Conservation (phyloP, 805 yeast species). For the Candida coquimbonensis region DNA sequence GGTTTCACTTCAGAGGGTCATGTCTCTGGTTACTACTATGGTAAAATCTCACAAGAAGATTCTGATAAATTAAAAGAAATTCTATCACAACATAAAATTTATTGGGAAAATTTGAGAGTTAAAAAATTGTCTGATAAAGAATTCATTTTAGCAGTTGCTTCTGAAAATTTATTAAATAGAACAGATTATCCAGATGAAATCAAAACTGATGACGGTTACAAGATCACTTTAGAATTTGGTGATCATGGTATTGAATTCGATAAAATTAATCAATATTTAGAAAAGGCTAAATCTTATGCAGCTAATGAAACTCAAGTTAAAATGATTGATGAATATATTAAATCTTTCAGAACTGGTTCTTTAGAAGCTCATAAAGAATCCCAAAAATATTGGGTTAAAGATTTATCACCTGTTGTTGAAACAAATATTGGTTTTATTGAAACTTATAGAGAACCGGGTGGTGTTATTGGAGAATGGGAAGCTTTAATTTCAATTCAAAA, state of each 20-base stretch:
- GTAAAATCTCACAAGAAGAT: constrained; percentile 48
- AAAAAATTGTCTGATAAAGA: constrained; percentile 41
- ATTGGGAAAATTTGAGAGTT: constrained; percentile 78
- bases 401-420: constrained; percentile 69
- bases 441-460: constrained; percentile 88
- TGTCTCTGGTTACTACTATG: constrained; percentile 64
- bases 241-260: constrained; percentile 66
- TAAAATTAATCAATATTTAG: constrained; percentile 48
- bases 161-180: constrained; percentile 43
- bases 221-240: constrained; percentile 58
- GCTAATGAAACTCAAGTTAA: constrained; percentile 67
- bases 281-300: constrained; percentile 50
- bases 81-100: constrained; percentile 52
- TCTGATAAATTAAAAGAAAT: constrained; percentile 61
- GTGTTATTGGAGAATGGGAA: constrained; percentile 92
- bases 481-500: constrained; percentile 87
- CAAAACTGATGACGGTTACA: constrained; percentile 31
- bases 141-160: constrained; percentile 63
- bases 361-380: constrained; percentile 81
- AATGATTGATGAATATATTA: constrained; percentile 60
- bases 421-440: constrained; percentile 88
- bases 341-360: constrained; percentile 73
- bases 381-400: constrained; percentile 84
- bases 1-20: constrained; percentile 81
- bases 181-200: constrained; percentile 48